A percentile compares a stretch with the other conserved stretches of the same genome.
These are phyloP conservation scores for Eutrema salsugineum DNA, from an alignment of 441 rosid genomes.

Conservation along the genomic window DNA sequence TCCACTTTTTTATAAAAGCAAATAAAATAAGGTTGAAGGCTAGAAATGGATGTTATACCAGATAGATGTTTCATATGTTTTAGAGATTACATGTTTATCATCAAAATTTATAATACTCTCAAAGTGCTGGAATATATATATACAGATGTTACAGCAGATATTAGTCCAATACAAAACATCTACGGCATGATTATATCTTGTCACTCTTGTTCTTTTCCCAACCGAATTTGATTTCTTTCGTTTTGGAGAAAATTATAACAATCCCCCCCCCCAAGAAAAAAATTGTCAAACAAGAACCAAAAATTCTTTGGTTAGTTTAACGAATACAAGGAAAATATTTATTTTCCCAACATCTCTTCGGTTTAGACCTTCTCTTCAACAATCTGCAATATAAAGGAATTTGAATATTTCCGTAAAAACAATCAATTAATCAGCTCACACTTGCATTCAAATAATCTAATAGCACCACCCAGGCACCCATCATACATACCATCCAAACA, in stretches of 20 bases:
- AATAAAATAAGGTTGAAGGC: no score
- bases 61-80: background rate
- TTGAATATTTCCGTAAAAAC: background rate
- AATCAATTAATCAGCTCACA: background rate
- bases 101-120: background rate
- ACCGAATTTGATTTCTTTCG: background rate
- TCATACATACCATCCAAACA: background rate
- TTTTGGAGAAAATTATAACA: background rate
- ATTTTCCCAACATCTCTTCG: background rate
- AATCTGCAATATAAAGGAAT: slow-evolving; percentile 18
- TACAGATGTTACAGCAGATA: background rate
- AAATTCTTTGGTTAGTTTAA: background rate
- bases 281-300: background rate
- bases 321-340: background rate
- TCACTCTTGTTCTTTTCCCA: background rate
- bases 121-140: background rate
- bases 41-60: background rate
- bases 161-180: background rate
- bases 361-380: slow-evolving; percentile 11
- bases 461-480: background rate
- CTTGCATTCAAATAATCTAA: background rate
- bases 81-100: no score
- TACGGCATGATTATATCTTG: background rate
- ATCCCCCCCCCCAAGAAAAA: background rate
- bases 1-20: no score